Evolutionary conservation across 768 basidiomycete species (phyloP), one percentile per base, ranked within the genome.

Genomic region (Hygrophoropsis aurantiaca): DNA sequence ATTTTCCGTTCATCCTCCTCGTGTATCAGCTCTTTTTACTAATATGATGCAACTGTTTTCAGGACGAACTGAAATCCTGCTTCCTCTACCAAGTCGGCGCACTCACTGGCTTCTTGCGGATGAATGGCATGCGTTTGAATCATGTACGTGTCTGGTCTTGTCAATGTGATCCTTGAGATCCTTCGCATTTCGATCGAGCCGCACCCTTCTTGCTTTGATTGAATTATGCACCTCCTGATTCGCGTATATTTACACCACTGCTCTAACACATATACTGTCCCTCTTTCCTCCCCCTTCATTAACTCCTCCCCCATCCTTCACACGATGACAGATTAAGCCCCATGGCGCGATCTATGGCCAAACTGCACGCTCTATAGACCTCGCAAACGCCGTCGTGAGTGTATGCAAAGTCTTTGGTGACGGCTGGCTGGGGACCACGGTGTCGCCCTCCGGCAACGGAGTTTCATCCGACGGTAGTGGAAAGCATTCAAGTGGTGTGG

Each of bases 51-150:
- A 27, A 30, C 15, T 19, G 40, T 15, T 40, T 19, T 2, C 42
- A 84, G 78, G 76, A 78, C 2, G 81, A 82, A 50, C 72, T 85
- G 26, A 67, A 64, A 6, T 70, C 76, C 20, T 80, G 79, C 57
- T 79, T 85, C 49, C 69, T 80, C 4, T 85, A 84, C 55, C 85
- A 86, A 68, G 77, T 84, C 24, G 84, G 83, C n/a, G 82, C 84
- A 0, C 62, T 86, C 6, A 64, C 60, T 4, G 82, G 80, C 0
- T 85, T 86, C 61, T 65, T 87, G 44, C 77, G 74, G 36, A 58
- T 71, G 2, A 71, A 85, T 43, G 75, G 67, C 0, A 53, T 86
- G 5, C 59, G 64, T 2, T 58, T 85, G 18, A 77, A 84, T 54
- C 84, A 87, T 49, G 83, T 78, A 64, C 26, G 74, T 53, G 18